These are phyloP conservation scores for Arthrinium phaeospermum DNA, from an alignment of 2,329 filamentous ascomycete genomes.

Conservation along the genomic window DNA sequence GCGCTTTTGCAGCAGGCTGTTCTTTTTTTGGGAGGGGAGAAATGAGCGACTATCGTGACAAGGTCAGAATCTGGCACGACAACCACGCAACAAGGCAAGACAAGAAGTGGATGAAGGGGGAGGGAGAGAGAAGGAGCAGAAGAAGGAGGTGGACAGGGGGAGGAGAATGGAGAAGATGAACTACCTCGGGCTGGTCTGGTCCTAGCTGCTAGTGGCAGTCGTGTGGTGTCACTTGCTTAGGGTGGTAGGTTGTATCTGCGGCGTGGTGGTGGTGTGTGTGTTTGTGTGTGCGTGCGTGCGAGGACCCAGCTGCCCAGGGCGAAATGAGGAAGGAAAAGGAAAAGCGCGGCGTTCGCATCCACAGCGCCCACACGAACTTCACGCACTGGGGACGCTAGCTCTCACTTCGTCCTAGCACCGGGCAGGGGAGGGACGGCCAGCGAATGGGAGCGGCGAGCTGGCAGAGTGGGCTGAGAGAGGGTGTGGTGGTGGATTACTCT, in stretches of 20 bases:
- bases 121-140: not conserved
- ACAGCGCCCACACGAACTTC: constrained; percentile 13
- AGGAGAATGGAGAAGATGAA: constrained; percentile 18
- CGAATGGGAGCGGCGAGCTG: not conserved
- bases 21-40: not conserved
- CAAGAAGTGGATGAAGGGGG: constrained; percentile 19
- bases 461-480: not conserved
- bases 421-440: not conserved
- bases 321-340: constrained; percentile 13
- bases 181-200: constrained; percentile 15
- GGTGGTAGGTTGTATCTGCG: not conserved
- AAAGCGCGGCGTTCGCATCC: not conserved
- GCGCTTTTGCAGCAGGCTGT: not conserved
- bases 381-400: constrained; percentile 14
- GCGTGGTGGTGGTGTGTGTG: not conserved
- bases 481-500: not conserved
- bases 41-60: constrained; percentile 19
- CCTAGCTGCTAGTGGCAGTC: constrained; percentile 1
- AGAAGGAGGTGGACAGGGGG: constrained; percentile 14
- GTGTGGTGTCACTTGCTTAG: constrained; percentile 4
- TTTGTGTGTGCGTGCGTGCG: not conserved
- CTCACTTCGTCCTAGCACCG: not conserved
- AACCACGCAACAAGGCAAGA: constrained; percentile 8
- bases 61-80: constrained; percentile 10
- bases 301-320: not conserved